These are phyloP conservation scores for Colletotrichum incanum DNA, from an alignment of 2,329 filamentous ascomycete genomes.

Conservation along the genomic window DNA sequence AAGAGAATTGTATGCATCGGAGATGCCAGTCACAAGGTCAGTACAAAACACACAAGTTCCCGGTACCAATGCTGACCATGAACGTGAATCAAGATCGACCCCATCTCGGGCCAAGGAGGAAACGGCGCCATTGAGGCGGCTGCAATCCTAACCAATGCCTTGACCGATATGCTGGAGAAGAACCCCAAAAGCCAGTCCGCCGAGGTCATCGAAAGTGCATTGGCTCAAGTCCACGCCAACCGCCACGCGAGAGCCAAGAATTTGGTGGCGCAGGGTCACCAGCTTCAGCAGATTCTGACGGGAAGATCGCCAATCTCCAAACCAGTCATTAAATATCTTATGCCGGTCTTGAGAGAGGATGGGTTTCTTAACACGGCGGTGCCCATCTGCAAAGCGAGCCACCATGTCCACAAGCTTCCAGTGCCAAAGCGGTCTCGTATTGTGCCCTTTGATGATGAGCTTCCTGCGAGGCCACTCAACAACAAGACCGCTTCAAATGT, in stretches of 20 bases:
- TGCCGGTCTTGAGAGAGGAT: constrained; percentile 22
- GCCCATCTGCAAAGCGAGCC: constrained; percentile 21
- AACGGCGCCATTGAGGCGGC: constrained; percentile 49
- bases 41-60: background rate
- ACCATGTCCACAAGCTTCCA: constrained; percentile 16
- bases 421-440: constrained; percentile 1
- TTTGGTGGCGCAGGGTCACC: constrained; percentile 15
- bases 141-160: constrained; percentile 45
- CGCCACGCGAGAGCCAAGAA: constrained; percentile 19
- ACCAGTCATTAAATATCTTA: constrained; percentile 1
- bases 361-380: constrained; percentile 2
- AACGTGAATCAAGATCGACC: constrained; percentile 42
- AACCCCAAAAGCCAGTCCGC: constrained; percentile 1
- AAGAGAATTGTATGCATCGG: constrained; percentile 57
- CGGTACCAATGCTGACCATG: background rate
- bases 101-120: constrained; percentile 47
- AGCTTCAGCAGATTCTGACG: constrained; percentile 25
- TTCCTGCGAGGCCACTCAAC: constrained; percentile 1
- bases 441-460: constrained; percentile 26
- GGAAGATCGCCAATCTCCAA: constrained; percentile 25
- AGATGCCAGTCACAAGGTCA: constrained; percentile 60
- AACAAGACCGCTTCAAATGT: constrained; percentile 5
- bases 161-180: constrained; percentile 27
- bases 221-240: constrained; percentile 28
- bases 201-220: background rate